Percentiles rank a stretch among this genome's conserved stretches.
These are phyloP conservation scores for Pugionium dolabratum DNA, from an alignment of 345 rosid genomes.

Conservation along the genomic window DNA sequence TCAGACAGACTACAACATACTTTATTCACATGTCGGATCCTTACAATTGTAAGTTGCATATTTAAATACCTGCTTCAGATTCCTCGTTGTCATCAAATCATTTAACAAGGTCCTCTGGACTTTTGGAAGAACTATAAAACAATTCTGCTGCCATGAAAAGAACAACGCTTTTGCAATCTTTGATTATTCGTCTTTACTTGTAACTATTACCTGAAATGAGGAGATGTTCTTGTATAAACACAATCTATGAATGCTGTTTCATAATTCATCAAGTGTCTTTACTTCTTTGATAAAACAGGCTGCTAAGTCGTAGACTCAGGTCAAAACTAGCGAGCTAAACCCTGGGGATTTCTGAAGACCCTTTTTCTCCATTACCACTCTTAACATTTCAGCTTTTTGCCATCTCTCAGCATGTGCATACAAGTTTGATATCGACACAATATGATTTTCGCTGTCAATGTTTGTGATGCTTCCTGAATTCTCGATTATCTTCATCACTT, in stretches of 20 bases:
- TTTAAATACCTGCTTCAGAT: too few species aligned
- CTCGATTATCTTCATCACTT: slow-evolving; percentile 47
- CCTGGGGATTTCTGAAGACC: slow-evolving; percentile 60
- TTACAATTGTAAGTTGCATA: too few species aligned
- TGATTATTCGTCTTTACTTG: too few species aligned
- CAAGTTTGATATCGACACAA: slow-evolving; percentile 59
- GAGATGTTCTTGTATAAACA: background rate
- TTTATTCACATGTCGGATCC: too few species aligned
- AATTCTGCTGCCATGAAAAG: background rate
- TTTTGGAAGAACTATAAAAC: background rate
- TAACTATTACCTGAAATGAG: too few species aligned
- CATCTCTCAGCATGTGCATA: slow-evolving; percentile 67
- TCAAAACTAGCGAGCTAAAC: slow-evolving; percentile 49
- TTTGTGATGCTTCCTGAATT: slow-evolving; percentile 14
- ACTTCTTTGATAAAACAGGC: slow-evolving; percentile 5
- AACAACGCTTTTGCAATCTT: background rate
- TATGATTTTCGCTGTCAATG: slow-evolving; percentile 47
- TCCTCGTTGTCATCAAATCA: too few species aligned
- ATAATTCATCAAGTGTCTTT: slow-evolving; percentile 7
- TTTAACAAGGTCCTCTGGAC: too few species aligned
- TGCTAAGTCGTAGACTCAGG: slow-evolving; percentile 5
- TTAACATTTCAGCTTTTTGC: slow-evolving; percentile 60
- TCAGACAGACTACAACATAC: too few species aligned
- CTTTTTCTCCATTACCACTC: slow-evolving; percentile 46
- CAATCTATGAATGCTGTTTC: background rate